Base-by-base conservation (phyloP, 495 filamentous ascomycete species). In the Talaromyces stipitatus region DNA sequence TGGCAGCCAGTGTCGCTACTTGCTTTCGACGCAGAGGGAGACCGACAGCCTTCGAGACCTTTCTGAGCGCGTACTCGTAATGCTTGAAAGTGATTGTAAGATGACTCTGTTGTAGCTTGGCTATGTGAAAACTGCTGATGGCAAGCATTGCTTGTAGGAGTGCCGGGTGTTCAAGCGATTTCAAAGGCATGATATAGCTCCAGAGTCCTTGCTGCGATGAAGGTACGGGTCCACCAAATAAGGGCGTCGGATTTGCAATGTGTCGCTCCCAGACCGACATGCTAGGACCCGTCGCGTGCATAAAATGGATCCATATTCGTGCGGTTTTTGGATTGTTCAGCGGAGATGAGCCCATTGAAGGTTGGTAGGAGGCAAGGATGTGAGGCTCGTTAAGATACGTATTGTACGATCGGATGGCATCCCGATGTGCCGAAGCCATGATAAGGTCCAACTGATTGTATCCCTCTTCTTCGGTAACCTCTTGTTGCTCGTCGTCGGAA, bases 101-200 rank as follows among this genome's bases (percentile, higher is more conserved):
- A 2, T 89, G 84, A 2, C 81, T 76, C 30, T 79, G 72, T 60
- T 95, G 88, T 1, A 95, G 78, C 61, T 87, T 91, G 12, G 92
- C 85, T 57, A 97, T 92, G 66, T 97, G 92, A 28, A 97, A 72
- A 66, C 89, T 91, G 27, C 85, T 87, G 12, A 97, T 69, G 3
- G 94, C 94, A 9, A 98, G 84, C 66, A 97, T 95, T 12, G 91
- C 88, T 62, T 97, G 94, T 36, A 97, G 81, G 5, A 98, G 77
- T 0, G 87, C 89, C 28, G 86, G 91, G 59, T 96, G 83, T 53
- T 86, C 84, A 29, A 98, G 81, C 2, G 92, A 87, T 52, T 91
- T 82, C 61, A 92, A 85, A 3, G 94, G 92, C 56, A 97, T 80
- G 0, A 84, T 92, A 62, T 97, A 88, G 14, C 88, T 90, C 90